Evolutionary conservation across 768 basidiomycete genomes (phyloP).

Genomic region (Mycena crocata): DNA sequence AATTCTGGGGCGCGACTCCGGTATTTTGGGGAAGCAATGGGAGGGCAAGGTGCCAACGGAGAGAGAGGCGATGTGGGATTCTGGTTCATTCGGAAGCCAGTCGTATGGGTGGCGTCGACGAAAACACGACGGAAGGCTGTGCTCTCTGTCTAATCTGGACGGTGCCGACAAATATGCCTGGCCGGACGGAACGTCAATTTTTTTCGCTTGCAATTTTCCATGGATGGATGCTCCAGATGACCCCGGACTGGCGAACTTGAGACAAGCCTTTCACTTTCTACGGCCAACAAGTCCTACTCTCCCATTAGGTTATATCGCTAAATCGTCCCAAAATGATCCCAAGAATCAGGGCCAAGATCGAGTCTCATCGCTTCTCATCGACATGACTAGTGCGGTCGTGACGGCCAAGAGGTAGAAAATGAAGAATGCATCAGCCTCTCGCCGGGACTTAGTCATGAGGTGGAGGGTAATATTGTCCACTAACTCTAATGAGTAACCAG

Average conservation of each 20-base stretch:
- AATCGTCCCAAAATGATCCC: conserved; percentile 46
- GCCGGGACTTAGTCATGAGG: conserved; percentile 55
- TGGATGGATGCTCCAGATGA: no score
- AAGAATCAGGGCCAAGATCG: conserved; percentile 41
- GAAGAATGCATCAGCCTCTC: conserved; percentile 53
- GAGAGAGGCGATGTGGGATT: conserved; percentile 58
- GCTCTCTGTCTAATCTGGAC: no score
- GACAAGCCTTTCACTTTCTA: no score
- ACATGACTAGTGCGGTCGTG: conserved; percentile 39
- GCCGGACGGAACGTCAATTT: no score
- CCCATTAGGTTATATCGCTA: no score
- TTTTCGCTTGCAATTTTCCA: no score
- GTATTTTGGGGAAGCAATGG: conserved; percentile 50
- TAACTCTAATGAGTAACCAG: conserved; percentile 15
- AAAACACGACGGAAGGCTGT: no score
- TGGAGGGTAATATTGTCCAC: conserved; percentile 51
- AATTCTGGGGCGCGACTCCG: conserved; percentile 85
- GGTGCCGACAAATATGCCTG: conserved; percentile 54
- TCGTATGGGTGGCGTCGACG: no score
- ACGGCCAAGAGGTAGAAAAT: conserved; percentile 53
- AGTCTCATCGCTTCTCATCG: conserved; percentile 49
- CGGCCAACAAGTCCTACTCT: no score
- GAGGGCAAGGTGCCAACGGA: conserved; percentile 57
- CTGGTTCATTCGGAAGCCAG: no score
- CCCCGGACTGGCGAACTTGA: no score